These are phyloP conservation scores for Lotmaria passim DNA, from an alignment of 208 protist genomes.

Conservation along the genomic window DNA sequence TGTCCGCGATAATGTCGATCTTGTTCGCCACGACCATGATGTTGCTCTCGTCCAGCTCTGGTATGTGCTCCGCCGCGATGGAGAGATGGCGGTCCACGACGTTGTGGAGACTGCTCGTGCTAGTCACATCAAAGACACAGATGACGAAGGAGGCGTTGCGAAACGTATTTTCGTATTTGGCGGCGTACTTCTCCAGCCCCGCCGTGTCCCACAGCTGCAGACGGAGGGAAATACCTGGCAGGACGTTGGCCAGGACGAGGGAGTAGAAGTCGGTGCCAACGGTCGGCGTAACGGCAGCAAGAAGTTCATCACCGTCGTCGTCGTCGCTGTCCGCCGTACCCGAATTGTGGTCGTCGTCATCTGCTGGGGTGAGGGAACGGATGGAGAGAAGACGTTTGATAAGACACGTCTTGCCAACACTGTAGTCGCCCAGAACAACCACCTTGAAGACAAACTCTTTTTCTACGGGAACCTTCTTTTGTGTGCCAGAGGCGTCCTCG, in stretches of 20 bases:
- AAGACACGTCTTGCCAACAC: conserved; percentile 73
- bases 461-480: conserved; percentile 6
- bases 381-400: conserved; percentile 50
- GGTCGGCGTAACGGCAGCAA: conserved; percentile 37
- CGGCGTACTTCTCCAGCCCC: conserved; percentile 95
- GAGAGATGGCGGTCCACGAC: conserved; percentile 41
- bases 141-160: conserved; percentile 94
- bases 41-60: conserved; percentile 41
- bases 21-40: conserved; percentile 69
- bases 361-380: not conserved
- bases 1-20: conserved; percentile 39
- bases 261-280: conserved; percentile 74
- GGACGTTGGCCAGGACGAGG: conserved; percentile 37
- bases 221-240: conserved; percentile 41
- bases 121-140: conserved; percentile 97
- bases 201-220: conserved; percentile 85
- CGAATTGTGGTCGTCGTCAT: conserved; percentile 3
- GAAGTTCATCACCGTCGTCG: conserved; percentile 15
- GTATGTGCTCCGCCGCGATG: conserved; percentile 33
- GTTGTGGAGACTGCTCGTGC: conserved; percentile 82
- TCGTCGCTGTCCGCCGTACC: conserved; percentile 25
- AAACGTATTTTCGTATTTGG: conserved; percentile 84
- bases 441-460: conserved; percentile 39
- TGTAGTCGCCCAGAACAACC: conserved; percentile 35
- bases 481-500: conserved; percentile 8